phyloP scores from a whole-genome alignment of 257 asterid genomes.

The Parsonsia alboflavescens region DNA sequence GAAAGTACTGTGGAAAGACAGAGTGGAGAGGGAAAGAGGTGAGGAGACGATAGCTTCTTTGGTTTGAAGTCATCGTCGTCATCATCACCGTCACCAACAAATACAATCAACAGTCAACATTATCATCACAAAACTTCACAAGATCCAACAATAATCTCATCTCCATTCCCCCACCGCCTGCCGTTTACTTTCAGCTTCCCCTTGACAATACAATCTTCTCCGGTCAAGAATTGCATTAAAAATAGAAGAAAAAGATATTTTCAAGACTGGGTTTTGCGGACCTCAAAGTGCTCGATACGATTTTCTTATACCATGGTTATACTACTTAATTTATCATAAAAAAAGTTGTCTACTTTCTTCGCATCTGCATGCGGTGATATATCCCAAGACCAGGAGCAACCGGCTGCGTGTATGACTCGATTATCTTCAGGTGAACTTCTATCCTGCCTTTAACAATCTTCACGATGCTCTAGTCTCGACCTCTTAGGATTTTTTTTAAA shows the following conservation, averaged over 20 bases:
- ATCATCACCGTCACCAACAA: constrained; percentile 4
- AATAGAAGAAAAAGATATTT: no score
- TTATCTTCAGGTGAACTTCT: constrained; percentile 38
- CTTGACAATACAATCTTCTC: background rate
- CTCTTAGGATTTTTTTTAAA: no score
- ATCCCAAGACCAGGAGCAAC: constrained; percentile 17
- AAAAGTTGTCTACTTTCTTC: constrained; percentile 1
- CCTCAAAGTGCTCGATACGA: background rate
- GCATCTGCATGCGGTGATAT: constrained; percentile 22
- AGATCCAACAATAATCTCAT: constrained; percentile 4
- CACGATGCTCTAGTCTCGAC: background rate
- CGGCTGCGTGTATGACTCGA: constrained; percentile 24
- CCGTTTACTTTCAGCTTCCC: background rate
- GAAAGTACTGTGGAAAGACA: background rate
- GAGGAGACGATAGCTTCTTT: background rate
- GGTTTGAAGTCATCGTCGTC: background rate
- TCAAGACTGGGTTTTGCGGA: constrained; percentile 19
- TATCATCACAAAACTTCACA: background rate
- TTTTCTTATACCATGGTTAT: no score
- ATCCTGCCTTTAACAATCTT: constrained; percentile 21
- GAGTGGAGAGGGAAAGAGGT: background rate
- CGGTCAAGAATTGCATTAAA: background rate
- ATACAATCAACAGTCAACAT: constrained; percentile 6
- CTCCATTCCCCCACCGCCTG: constrained; percentile 4
- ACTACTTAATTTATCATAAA: background rate